phyloP scores from a whole-genome alignment of 345 rosid species.

The Aegle marmelos region DNA sequence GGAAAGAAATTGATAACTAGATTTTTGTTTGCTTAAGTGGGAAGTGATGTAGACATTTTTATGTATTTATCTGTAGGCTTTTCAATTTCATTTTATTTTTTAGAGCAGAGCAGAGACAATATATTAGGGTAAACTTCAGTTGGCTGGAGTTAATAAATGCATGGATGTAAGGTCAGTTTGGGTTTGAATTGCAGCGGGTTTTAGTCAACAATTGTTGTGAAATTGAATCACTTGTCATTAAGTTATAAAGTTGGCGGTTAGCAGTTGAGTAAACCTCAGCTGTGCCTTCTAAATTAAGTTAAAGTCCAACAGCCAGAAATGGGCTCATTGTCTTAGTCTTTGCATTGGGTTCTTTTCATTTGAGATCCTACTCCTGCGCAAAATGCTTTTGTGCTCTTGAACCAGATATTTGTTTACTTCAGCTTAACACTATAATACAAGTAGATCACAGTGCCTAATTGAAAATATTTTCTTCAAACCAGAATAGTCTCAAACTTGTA shows the following conservation, averaged over 20 bases:
- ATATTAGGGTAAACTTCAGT: not conserved
- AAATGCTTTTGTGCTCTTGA: not conserved
- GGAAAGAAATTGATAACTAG: not conserved
- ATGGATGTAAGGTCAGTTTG: not conserved
- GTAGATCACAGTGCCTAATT: not conserved
- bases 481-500: not conserved
- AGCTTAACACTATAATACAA: not conserved
- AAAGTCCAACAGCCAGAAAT: not conserved
- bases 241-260: too few species aligned
- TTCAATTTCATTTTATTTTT: not conserved
- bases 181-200: not conserved
- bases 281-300: too few species aligned
- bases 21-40: not conserved
- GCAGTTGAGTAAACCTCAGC: too few species aligned
- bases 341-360: not conserved
- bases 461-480: not conserved
- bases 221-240: not conserved
- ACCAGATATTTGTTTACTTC: not conserved
- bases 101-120: not conserved
- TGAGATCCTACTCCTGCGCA: not conserved
- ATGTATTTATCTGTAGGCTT: not conserved
- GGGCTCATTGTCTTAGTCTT: not conserved
- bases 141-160: not conserved
- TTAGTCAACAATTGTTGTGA: not conserved
- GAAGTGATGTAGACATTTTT: not conserved